Evolutionary conservation across 106 monocot genomes (phyloP).

Genomic region (Agapanthus africanus): DNA sequence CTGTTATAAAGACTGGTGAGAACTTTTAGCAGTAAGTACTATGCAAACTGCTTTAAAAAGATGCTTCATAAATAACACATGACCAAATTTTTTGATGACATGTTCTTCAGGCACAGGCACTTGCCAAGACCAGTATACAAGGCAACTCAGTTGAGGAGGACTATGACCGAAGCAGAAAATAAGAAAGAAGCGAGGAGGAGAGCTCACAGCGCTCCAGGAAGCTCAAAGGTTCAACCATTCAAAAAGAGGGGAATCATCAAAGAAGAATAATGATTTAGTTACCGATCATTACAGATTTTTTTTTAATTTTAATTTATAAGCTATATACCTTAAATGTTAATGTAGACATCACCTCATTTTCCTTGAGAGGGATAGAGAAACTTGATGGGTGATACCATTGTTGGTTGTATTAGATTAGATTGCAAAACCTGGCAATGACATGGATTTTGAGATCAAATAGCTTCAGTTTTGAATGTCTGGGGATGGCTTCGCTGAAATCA

Average conservation of each 20-base stretch:
- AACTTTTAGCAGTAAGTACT: no score
- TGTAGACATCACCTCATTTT: not conserved
- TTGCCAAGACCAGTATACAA: constrained; percentile 89
- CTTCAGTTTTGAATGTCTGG: not conserved
- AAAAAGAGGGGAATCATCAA: constrained; percentile 89
- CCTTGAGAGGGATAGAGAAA: not conserved
- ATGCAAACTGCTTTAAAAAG: no score
- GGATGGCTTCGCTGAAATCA: not conserved
- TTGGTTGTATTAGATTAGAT: not conserved
- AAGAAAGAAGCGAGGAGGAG: constrained; percentile 57
- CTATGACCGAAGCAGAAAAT: constrained; percentile 73
- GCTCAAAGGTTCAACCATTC: constrained; percentile 47
- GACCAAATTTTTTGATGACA: not conserved
- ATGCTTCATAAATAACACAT: no score
- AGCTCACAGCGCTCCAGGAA: constrained; percentile 90
- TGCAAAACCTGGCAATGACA: not conserved
- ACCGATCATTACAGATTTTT: not conserved
- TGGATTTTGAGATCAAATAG: not conserved
- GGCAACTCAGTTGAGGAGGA: constrained; percentile 57
- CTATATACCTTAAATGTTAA: not conserved
- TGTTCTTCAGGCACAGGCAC: constrained; percentile 79
- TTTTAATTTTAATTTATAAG: not conserved
- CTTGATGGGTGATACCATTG: not conserved
- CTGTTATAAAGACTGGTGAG: not conserved
- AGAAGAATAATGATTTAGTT: constrained; percentile 56